Evolutionary conservation across 1,139 yeast genomes (phyloP).

Genomic region (Yamadazyma membranifaciens): DNA sequence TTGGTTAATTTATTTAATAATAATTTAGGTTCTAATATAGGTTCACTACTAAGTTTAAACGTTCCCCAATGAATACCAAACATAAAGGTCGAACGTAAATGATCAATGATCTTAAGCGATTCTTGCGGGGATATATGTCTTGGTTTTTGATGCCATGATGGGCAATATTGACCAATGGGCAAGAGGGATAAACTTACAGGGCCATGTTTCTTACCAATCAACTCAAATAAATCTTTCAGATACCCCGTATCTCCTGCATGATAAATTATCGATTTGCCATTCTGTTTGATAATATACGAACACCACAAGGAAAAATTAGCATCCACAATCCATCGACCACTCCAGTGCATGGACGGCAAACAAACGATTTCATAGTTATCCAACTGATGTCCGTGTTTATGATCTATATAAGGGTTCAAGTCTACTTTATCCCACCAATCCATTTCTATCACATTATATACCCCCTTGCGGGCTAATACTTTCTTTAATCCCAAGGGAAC

Average conservation of each 20-base stretch:
- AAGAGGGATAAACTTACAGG: conserved; percentile 66
- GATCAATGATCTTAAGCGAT: conserved; percentile 64
- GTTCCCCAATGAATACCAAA: conserved; percentile 98
- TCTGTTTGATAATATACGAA: conserved; percentile 66
- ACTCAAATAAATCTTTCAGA: conserved; percentile 63
- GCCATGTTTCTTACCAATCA: conserved; percentile 65
- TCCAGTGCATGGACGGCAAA: conserved; percentile 98
- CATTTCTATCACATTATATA: conserved; percentile 64
- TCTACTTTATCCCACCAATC: conserved; percentile 86
- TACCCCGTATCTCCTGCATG: conserved; percentile 98
- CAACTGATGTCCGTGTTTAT: conserved; percentile 15
- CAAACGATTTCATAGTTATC: conserved; percentile 78
- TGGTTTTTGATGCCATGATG: conserved; percentile 91
- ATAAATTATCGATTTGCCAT: conserved; percentile 69
- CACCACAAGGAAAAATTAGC: conserved; percentile 86
- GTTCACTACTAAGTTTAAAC: conserved; percentile 83
- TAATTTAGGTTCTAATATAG: conserved; percentile 76
- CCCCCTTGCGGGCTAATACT: conserved; percentile 56
- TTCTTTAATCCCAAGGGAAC: conserved; percentile 78
- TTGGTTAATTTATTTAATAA: conserved; percentile 26
- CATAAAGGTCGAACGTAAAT: conserved; percentile 58
- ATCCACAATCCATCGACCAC: conserved; percentile 77
- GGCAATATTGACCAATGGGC: conserved; percentile 95
- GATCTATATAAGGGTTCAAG: conserved; percentile 29
- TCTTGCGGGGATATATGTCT: conserved; percentile 86